phyloP scores from a whole-genome alignment of 2,329 filamentous ascomycete species.

The Lasiodiplodia theobromae region DNA sequence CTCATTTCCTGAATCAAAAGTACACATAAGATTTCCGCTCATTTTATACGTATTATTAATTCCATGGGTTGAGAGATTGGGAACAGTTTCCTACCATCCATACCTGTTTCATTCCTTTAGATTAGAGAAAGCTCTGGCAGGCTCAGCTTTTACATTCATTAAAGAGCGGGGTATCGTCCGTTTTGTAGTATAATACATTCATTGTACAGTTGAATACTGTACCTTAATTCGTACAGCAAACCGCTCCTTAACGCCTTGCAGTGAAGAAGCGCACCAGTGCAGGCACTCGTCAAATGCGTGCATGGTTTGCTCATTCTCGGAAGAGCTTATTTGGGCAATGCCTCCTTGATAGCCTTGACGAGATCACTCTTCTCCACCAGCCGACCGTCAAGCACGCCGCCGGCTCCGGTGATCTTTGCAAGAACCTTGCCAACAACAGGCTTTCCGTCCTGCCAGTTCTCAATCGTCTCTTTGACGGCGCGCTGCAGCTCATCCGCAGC shows the following conservation, averaged over 20 bases:
- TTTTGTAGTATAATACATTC: conserved; percentile 16
- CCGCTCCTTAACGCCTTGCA: background rate
- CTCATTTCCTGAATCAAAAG: background rate
- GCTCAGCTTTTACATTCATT: background rate
- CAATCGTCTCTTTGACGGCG: conserved; percentile 61
- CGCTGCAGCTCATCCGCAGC: conserved; percentile 64
- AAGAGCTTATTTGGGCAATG: background rate
- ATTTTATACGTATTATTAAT: background rate
- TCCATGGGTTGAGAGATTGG: background rate
- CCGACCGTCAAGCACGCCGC: conserved; percentile 65
- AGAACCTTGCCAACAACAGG: conserved; percentile 66
- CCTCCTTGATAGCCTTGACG: conserved; percentile 66
- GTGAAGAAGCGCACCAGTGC: background rate
- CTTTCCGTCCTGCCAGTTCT: conserved; percentile 55
- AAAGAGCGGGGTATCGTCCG: background rate
- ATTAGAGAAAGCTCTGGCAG: background rate
- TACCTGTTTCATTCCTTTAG: background rate
- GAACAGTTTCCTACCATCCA: background rate
- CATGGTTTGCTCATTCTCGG: background rate
- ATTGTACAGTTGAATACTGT: background rate
- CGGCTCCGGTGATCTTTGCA: conserved; percentile 57
- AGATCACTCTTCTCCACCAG: conserved; percentile 69
- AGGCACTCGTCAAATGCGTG: background rate
- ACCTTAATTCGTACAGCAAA: background rate
- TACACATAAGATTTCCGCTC: background rate